Evolutionary conservation across 768 basidiomycete species (phyloP), one percentile per base, ranked within the genome.

Genomic region (Agaricus subrufescens): DNA sequence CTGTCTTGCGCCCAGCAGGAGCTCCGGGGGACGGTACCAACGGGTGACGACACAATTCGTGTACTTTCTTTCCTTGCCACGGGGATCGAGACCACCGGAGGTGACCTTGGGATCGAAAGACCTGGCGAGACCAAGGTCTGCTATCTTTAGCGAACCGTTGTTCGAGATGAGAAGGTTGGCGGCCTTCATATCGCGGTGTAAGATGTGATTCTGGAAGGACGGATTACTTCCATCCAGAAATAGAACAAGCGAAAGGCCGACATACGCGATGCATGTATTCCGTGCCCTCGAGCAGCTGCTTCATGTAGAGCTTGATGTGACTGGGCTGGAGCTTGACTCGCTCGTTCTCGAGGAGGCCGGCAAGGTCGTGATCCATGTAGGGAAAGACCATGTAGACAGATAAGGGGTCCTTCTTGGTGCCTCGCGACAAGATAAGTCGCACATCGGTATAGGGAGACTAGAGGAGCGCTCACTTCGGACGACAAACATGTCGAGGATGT

Each of bases 341-440:
- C 58, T 91, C 87, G 66, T 98, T 98, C 70, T 95, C 92, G 58
- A 99, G 73, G 39, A 98, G 70, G 2, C 97, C 97, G 2, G 96
- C 94, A 10, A 99, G 83, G 71, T 99, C 97, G 65, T 99, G 96
- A 65, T 98, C 97, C 97, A 98, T 98, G 72, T 98, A 99, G 0
- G 97, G 97, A 65, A 98, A 99, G 42, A 98, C 96, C 94, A 98
- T 97, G 72, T 91, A 97, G 12, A 98, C 91, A 3, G 91, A 91
- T 52, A 92, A 73, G 26, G 88, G 84, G 46, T 86, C 84, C 59
- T 82, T 84, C 10, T 79, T 81, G 57, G 77, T 87, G 66, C 87
- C 86, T 87, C 12, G 30, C 59, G 44, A 14, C 31, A 34, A 25
- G 19, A 40, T 26, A 52, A 51, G 46, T 53, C 46, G 25, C 42